Base-by-base conservation (phyloP, 2,329 filamentous ascomycete genomes). In the Periglandula ipomoeae region DNA sequence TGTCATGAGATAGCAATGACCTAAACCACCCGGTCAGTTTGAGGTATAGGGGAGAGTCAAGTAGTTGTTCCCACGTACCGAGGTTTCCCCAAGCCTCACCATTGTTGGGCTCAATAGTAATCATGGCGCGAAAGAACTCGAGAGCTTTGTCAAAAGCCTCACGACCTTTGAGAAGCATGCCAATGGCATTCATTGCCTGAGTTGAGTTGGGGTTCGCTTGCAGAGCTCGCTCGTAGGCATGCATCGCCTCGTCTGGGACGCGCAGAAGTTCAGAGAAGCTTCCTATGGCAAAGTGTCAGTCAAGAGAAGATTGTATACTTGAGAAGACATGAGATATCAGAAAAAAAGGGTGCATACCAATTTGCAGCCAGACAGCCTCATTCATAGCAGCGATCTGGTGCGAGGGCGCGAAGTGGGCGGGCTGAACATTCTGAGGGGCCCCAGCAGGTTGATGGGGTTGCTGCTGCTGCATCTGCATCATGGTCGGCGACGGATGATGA, bases 1-100 rank as follows among this genome's bases (percentile, higher is more conserved):
- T 80, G 95, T 95, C 93, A 98, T 98, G 23, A 98, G 75, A 64
- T 91, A 95, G 70, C 93, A 97, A 66, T 97, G 93, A n/a, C 93
- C 89, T 91, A 57, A 58, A 48, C 52, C 43, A 47, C 47, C 26
- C 45, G 46, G 32, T 52, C 38, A 45, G n/a, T 19, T 24, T 20
- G 27, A 30, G 20, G 17, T 19, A 27, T 35, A 5, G 11, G 24
- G 13, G 23, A 44, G 11, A 48, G 65, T 15, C 30, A n/a, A 9
- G 8, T 17, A 76, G 11, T 9, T 44, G 15, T n/a, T 35, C n/a
- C 5, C 48, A 65, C 79, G 55, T 75, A 93, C 88, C 91, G 26
- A 97, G 75, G 63, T 89, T 95, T 43, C 91, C 91, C 93, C 91
- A 97, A 40, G 93, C 89, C 66, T 97, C 93, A 51, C 93, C 93